These are phyloP conservation scores for Fagus sylvatica DNA, from an alignment of 306 rosid species.

Conservation along the genomic window DNA sequence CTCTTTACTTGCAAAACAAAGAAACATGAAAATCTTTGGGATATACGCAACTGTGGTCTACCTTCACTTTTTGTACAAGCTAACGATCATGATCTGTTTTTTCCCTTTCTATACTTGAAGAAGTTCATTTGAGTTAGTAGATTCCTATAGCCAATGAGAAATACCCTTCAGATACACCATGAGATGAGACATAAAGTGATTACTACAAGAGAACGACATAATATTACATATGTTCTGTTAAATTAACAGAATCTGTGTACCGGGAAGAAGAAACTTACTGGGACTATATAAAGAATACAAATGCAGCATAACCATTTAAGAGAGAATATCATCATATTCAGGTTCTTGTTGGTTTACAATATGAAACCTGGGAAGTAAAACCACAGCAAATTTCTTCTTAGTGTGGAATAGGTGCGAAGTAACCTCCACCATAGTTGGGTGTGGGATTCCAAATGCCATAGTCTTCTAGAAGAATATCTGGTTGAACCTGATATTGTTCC, in stretches of 20 bases:
- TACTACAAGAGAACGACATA: too few species aligned
- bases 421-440: slow-evolving; percentile 41
- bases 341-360: not conserved
- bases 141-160: too few species aligned
- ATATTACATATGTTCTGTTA: too few species aligned
- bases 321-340: not conserved
- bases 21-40: not conserved
- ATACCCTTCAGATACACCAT: too few species aligned
- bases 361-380: not conserved
- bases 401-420: slow-evolving; percentile 58
- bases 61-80: not conserved
- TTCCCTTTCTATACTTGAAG: not conserved
- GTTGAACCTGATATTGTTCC: not conserved
- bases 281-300: not conserved
- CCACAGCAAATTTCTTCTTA: slow-evolving; percentile 1
- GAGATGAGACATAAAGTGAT: too few species aligned
- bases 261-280: not conserved
- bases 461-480: slow-evolving; percentile 23
- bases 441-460: slow-evolving; percentile 47
- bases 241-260: not conserved
- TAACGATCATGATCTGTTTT: not conserved
- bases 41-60: not conserved
- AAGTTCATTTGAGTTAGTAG: too few species aligned
- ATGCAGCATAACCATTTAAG: not conserved
- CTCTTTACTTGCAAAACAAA: not conserved